A percentile compares a stretch with the other conserved stretches of the same genome.
Conservation (phyloP, 106 monocot species). For the Dioscorea zingiberensis region DNA sequence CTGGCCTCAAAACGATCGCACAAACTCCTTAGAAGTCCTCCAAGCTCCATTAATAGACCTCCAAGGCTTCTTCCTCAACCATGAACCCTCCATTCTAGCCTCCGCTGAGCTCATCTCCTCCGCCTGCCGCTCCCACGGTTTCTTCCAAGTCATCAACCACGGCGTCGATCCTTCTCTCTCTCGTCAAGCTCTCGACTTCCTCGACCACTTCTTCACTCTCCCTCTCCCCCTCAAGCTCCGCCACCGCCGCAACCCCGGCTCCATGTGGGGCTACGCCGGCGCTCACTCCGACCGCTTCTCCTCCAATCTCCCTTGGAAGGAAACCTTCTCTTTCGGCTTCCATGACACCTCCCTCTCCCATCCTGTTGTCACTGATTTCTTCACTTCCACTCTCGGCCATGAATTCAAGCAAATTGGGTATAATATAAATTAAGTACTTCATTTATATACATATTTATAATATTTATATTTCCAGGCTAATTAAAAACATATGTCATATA, state of each 20-base stretch:
- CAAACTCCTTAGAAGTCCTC: conserved; percentile 22
- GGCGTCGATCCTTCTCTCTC: conserved; percentile 26
- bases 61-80: conserved; percentile 23
- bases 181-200: conserved; percentile 16
- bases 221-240: conserved; percentile 34
- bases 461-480: too few species aligned
- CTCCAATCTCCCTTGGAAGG: conserved; percentile 72
- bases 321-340: conserved; percentile 65
- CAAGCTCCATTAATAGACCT: conserved; percentile 48
- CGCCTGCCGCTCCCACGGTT: conserved; percentile 44
- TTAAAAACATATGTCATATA: too few species aligned
- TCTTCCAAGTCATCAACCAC: conserved; percentile 65
- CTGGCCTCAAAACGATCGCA: conserved; percentile 37
- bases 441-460: too few species aligned
- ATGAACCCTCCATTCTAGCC: conserved; percentile 13
- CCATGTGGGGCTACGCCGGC: conserved; percentile 65
- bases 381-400: conserved; percentile 32
- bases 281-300: conserved; percentile 68
- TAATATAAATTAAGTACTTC: neutral
- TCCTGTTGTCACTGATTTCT: conserved; percentile 37
- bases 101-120: conserved; percentile 20
- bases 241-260: conserved; percentile 39
- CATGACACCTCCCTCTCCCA: neutral
- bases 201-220: conserved; percentile 48
- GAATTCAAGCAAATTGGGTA: conserved; percentile 54